phyloP scores from a whole-genome alignment of 208 protist species.

The Paratrypanosoma confusum region DNA sequence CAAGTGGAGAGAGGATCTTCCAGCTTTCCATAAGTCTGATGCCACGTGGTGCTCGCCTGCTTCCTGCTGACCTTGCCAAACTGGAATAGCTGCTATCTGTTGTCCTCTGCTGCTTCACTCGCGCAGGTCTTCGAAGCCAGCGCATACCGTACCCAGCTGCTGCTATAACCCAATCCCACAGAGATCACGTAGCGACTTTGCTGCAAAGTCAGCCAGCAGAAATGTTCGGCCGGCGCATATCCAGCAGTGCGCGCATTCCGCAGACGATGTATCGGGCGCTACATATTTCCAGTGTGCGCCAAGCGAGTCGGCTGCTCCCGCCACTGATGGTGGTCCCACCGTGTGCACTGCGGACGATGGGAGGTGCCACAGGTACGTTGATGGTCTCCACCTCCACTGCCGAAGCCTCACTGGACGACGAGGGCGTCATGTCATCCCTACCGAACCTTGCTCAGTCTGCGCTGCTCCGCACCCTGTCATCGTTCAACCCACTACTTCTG shows the following conservation, averaged over 20 bases:
- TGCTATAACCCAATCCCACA: background rate
- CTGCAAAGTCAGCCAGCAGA: slow-evolving; percentile 3
- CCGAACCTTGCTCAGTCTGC: too few relatives aligned
- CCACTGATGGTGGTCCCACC: slow-evolving; percentile 44
- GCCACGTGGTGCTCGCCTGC: too few relatives aligned
- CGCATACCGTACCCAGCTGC: background rate
- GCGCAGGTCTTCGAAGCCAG: background rate
- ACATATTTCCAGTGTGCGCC: slow-evolving; percentile 55
- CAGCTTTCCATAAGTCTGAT: too few relatives aligned
- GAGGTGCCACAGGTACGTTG: too few relatives aligned
- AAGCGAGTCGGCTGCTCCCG: slow-evolving; percentile 69
- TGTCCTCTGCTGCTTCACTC: too few relatives aligned
- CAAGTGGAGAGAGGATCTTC: too few relatives aligned
- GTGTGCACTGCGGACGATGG: slow-evolving; percentile 21
- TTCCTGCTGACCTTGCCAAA: too few relatives aligned
- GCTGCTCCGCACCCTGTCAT: slow-evolving; percentile 32
- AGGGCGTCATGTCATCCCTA: too few relatives aligned
- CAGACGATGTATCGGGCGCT: slow-evolving; percentile 59
- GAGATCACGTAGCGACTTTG: background rate
- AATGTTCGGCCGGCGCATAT: slow-evolving; percentile 81
- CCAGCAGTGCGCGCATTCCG: slow-evolving; percentile 65
- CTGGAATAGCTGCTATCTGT: background rate
- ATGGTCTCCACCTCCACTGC: too few relatives aligned
- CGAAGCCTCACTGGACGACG: too few relatives aligned
- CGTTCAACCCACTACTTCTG: slow-evolving; percentile 53